Percentiles rank a stretch among this genome's conserved stretches.
These are phyloP conservation scores for Marasmius fiardii DNA, from an alignment of 1,284 basidiomycete genomes.

Conservation along the genomic window DNA sequence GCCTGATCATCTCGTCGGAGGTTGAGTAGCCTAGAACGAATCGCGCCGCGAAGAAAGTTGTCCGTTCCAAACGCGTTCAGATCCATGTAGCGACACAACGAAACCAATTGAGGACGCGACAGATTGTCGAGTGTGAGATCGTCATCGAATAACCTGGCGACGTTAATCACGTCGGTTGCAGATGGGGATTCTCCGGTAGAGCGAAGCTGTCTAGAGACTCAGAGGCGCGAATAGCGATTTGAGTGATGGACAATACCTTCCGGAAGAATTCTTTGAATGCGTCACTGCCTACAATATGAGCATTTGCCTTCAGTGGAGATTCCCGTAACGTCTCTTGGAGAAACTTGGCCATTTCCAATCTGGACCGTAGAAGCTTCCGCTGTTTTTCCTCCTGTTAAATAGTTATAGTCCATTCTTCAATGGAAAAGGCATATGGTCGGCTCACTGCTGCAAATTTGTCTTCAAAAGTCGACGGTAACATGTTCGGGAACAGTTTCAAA, in stretches of 20 bases:
- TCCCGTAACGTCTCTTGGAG: conserved; percentile 96
- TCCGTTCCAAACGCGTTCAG: conserved; percentile 99
- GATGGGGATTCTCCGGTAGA: conserved; percentile 95
- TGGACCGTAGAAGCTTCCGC: conserved; percentile 90
- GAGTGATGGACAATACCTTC: conserved; percentile 53
- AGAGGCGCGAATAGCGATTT: conserved; percentile 1
- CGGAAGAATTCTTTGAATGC: conserved; percentile 99
- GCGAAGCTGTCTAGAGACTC: conserved; percentile 57
- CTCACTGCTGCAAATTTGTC: conserved; percentile 90
- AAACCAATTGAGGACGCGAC: conserved; percentile 94
- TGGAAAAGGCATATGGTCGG: conserved; percentile 9
- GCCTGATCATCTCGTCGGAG: conserved; percentile 92
- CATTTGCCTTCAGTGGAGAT: conserved; percentile 89
- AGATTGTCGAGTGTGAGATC: conserved; percentile 98
- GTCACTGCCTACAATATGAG: conserved; percentile 88
- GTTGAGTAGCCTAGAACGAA: conserved; percentile 81
- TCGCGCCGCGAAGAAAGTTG: conserved; percentile 94
- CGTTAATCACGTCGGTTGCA: conserved; percentile 84
- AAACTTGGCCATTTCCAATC: conserved; percentile 99
- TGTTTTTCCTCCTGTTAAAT: conserved; percentile 89
- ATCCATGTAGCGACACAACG: conserved; percentile 97
- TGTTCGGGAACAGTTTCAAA: conserved; percentile 97
- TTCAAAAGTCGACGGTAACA: conserved; percentile 98
- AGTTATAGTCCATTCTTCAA: neutral
- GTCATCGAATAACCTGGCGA: conserved; percentile 96